A percentile compares a stretch with the other conserved stretches of the same genome.
Evolutionary conservation across 2,329 filamentous ascomycete species (phyloP).

Genomic region (Hypoxylon sp.): DNA sequence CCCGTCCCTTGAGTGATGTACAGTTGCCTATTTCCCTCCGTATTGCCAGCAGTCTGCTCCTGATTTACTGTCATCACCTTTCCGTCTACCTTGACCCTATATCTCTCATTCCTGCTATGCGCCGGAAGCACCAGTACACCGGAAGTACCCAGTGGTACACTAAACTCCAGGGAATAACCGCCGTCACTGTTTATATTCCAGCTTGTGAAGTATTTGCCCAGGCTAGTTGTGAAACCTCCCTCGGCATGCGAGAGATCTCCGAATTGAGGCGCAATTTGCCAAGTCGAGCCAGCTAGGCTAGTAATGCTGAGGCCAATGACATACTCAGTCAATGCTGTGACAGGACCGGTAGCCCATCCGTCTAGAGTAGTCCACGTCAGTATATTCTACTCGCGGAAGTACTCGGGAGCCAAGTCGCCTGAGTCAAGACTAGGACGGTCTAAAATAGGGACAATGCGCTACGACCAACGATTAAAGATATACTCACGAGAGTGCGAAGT

Average conservation of each 20-base stretch:
- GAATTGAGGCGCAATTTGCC: conserved; percentile 59
- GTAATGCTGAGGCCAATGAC: conserved; percentile 61
- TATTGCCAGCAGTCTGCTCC: conserved; percentile 5
- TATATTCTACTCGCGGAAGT: background rate
- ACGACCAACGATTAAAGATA: background rate
- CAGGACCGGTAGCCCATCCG: conserved; percentile 66
- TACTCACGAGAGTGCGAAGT: conserved; percentile 61
- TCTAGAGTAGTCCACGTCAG: conserved; percentile 48
- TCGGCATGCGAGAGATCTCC: conserved; percentile 58
- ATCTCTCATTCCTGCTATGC: conserved; percentile 3
- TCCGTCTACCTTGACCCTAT: conserved; percentile 46
- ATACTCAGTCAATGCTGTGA: conserved; percentile 61
- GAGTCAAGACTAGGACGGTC: background rate
- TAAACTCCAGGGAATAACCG: conserved; percentile 47
- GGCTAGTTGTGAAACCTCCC: conserved; percentile 58
- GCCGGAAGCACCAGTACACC: conserved; percentile 49
- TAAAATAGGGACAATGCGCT: background rate
- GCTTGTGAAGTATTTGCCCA: conserved; percentile 57
- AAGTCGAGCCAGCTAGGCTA: conserved; percentile 55
- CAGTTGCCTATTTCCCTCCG: conserved; percentile 28
- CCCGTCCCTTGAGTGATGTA: conserved; percentile 24
- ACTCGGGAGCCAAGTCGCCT: background rate
- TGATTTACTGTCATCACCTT: conserved; percentile 20
- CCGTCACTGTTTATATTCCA: conserved; percentile 48
- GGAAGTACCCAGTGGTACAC: conserved; percentile 47